phyloP scores from a whole-genome alignment of 805 yeast genomes.

The Cyberlindnera euphorbiae region DNA sequence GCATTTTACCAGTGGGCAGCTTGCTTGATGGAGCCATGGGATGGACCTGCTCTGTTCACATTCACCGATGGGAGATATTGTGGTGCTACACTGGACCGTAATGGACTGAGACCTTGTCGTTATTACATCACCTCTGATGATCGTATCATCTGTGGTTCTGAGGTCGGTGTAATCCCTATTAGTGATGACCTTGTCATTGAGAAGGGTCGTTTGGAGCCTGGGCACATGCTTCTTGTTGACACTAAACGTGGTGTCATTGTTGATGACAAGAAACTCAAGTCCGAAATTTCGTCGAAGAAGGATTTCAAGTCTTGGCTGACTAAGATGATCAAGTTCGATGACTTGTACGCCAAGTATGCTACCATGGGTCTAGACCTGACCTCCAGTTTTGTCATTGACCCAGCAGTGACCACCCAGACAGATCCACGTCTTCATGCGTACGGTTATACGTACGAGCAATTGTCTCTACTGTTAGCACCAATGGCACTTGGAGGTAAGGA shows the following conservation, averaged over 20 bases:
- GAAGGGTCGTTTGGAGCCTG: constrained; percentile 94
- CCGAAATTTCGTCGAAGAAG: constrained; percentile 68
- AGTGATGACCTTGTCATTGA: constrained; percentile 76
- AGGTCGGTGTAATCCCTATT: constrained; percentile 93
- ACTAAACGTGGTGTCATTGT: constrained; percentile 90
- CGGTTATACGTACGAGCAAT: constrained; percentile 94
- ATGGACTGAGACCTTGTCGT: constrained; percentile 97
- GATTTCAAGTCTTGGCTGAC: constrained; percentile 95
- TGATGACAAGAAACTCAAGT: constrained; percentile 86
- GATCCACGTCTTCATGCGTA: constrained; percentile 83
- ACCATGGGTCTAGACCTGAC: constrained; percentile 18
- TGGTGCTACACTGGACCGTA: constrained; percentile 97
- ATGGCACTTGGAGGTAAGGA: constrained; percentile 93
- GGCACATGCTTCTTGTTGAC: constrained; percentile 92
- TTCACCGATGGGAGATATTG: constrained; percentile 97
- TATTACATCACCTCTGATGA: constrained; percentile 93
- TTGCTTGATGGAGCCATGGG: constrained; percentile 99
- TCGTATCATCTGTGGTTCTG: constrained; percentile 95
- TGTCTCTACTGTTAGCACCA: constrained; percentile 77
- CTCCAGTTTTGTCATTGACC: constrained; percentile 23
- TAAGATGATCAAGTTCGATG: constrained; percentile 79
- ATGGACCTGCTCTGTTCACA: constrained; percentile 96
- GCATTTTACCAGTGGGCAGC: constrained; percentile 99
- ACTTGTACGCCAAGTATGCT: constrained; percentile 55
- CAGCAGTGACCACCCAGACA: constrained; percentile 44